These are phyloP conservation scores for Syncephalastrum monosporum DNA, from an alignment of 371 early-diverging fungal genomes.

Conservation along the genomic window DNA sequence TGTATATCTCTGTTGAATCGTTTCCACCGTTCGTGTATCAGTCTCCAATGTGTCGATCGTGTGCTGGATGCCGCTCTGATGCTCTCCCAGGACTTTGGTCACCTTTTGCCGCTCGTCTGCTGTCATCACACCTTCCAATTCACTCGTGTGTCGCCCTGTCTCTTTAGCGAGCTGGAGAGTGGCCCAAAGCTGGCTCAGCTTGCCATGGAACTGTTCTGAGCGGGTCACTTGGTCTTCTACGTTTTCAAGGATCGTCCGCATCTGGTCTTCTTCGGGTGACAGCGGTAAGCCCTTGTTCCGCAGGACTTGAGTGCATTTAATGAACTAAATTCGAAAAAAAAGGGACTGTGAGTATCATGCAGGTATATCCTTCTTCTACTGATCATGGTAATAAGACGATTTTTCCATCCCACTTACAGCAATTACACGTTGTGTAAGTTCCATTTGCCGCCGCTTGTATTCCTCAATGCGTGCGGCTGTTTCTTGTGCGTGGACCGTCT, in stretches of 20 bases:
- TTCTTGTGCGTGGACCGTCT: constrained; percentile 59
- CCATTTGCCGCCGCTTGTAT: constrained; percentile 71
- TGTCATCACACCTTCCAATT: constrained; percentile 37
- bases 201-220: constrained; percentile 79
- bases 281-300: constrained; percentile 79
- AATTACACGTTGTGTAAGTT: constrained; percentile 76
- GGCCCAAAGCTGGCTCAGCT: constrained; percentile 81
- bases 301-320: constrained; percentile 80
- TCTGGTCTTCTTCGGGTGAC: constrained; percentile 79
- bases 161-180: constrained; percentile 77
- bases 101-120: constrained; percentile 13
- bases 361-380: too few relatives aligned
- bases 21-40: constrained; percentile 20
- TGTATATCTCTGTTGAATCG: constrained; percentile 4
- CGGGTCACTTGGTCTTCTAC: constrained; percentile 70
- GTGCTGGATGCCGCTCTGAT: constrained; percentile 64
- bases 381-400: too few relatives aligned
- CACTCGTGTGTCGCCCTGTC: constrained; percentile 53
- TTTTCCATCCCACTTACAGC: constrained; percentile 32
- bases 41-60: constrained; percentile 56
- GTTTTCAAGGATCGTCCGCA: constrained; percentile 71
- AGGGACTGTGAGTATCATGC: background rate
- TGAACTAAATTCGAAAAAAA: constrained; percentile 50
- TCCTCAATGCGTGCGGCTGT: constrained; percentile 66
- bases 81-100: constrained; percentile 54